Conservation (phyloP, 768 basidiomycete species). For the Lactarius tabidus region DNA sequence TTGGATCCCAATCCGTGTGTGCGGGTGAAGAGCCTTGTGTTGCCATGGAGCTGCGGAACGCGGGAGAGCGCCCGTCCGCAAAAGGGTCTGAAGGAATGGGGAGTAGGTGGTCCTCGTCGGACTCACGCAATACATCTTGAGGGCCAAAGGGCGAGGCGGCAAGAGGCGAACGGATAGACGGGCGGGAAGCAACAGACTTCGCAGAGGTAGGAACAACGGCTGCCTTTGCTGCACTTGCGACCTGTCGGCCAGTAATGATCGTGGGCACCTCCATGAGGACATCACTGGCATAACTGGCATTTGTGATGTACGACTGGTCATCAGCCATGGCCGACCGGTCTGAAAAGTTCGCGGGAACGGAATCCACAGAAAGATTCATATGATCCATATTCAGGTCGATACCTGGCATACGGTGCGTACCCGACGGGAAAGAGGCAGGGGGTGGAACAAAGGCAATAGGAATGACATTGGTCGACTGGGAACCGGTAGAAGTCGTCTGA, state of each 20-base stretch:
- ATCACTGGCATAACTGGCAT: constrained; percentile 72
- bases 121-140: constrained; percentile 54
- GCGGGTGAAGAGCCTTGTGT: constrained; percentile 26
- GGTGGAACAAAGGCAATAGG: constrained; percentile 72
- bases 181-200: constrained; percentile 42
- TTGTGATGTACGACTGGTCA: constrained; percentile 68
- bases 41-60: constrained; percentile 31
- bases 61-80: constrained; percentile 50
- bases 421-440: constrained; percentile 41
- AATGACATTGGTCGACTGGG: constrained; percentile 80
- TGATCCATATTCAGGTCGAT: constrained; percentile 61
- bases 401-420: constrained; percentile 54
- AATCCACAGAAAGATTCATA: constrained; percentile 55
- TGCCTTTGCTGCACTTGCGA: constrained; percentile 72
- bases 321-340: constrained; percentile 52
- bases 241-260: constrained; percentile 74
- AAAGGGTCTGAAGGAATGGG: constrained; percentile 50
- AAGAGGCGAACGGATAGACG: constrained; percentile 58
- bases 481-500: constrained; percentile 66
- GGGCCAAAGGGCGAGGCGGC: constrained; percentile 71
- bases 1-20: constrained; percentile 28
- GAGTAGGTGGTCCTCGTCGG: constrained; percentile 33
- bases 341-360: constrained; percentile 34
- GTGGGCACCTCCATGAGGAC: constrained; percentile 77
- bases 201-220: constrained; percentile 53